These are phyloP conservation scores for Prunus mira DNA, from an alignment of 306 rosid genomes.

Conservation along the genomic window DNA sequence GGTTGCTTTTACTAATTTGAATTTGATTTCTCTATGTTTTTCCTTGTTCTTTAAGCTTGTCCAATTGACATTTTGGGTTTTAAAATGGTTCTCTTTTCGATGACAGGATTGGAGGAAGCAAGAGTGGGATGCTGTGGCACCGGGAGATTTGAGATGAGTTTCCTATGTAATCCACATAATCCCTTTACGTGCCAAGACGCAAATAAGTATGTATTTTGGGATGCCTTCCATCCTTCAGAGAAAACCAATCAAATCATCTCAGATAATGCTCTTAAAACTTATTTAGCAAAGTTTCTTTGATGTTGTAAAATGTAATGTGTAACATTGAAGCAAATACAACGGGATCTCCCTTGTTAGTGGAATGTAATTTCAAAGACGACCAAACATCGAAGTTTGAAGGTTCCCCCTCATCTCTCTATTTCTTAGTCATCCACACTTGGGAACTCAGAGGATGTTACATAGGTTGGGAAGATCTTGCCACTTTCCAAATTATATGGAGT, in stretches of 20 bases:
- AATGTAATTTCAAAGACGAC: background rate
- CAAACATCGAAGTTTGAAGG: background rate
- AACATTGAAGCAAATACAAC: background rate
- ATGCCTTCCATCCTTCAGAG: constrained; percentile 43
- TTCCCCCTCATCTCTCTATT: background rate
- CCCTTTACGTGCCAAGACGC: constrained; percentile 50
- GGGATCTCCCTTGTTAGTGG: background rate
- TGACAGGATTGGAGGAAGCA: constrained; percentile 31
- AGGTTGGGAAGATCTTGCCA: no score
- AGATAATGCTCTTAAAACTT: constrained; percentile 6
- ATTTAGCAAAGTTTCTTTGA: constrained; percentile 32
- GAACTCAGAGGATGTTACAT: no score
- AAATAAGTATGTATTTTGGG: constrained; percentile 46
- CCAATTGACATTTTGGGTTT: background rate
- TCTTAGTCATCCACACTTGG: background rate
- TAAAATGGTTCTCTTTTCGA: background rate
- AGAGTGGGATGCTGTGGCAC: constrained; percentile 42
- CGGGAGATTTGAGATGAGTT: constrained; percentile 43
- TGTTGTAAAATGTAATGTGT: background rate
- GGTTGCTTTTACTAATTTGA: no score
- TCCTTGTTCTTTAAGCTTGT: background rate
- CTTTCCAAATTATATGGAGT: no score
- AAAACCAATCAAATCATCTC: constrained; percentile 32
- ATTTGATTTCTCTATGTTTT: background rate
- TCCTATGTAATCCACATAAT: constrained; percentile 22